These are phyloP conservation scores for Kwoniella newhampshirensis DNA, from an alignment of 768 basidiomycete genomes.

Conservation along the genomic window DNA sequence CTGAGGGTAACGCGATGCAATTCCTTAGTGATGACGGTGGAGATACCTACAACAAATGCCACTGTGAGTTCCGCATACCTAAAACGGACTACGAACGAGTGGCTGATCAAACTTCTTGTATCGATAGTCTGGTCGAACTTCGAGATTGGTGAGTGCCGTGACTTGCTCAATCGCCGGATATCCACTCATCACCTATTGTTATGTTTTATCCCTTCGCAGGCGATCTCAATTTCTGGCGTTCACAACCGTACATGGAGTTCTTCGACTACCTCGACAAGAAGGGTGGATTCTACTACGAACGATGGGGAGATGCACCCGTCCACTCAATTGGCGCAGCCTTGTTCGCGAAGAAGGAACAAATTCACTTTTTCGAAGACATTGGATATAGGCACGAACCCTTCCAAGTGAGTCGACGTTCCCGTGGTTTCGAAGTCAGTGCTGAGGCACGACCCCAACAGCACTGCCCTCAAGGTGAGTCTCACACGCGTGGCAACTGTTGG, in stretches of 20 bases:
- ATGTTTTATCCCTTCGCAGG: constrained; percentile 27
- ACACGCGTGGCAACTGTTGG: constrained; percentile 79
- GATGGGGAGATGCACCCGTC: constrained; percentile 82
- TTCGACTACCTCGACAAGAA: constrained; percentile 75
- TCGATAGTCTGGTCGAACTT: constrained; percentile 85
- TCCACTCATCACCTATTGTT: not conserved
- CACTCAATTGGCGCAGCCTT: constrained; percentile 88
- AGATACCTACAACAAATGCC: constrained; percentile 71
- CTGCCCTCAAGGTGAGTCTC: constrained; percentile 56
- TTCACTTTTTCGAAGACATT: constrained; percentile 94
- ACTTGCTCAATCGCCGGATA: not conserved
- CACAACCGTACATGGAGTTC: constrained; percentile 76
- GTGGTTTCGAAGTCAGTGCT: not conserved
- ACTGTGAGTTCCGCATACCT: constrained; percentile 64
- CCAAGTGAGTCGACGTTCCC: constrained; percentile 84
- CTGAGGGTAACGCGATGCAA: constrained; percentile 66
- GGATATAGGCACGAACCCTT: constrained; percentile 92
- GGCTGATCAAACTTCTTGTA: no score
- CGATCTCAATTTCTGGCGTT: constrained; percentile 77
- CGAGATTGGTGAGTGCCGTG: constrained; percentile 64
- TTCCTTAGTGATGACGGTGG: constrained; percentile 77
- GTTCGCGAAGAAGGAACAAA: constrained; percentile 81
- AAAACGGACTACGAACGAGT: no score
- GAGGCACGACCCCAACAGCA: constrained; percentile 29
- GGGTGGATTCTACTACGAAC: constrained; percentile 86